These are phyloP conservation scores for Scortechinia acanthostroma DNA, from an alignment of 2,329 filamentous ascomycete genomes.

Conservation along the genomic window DNA sequence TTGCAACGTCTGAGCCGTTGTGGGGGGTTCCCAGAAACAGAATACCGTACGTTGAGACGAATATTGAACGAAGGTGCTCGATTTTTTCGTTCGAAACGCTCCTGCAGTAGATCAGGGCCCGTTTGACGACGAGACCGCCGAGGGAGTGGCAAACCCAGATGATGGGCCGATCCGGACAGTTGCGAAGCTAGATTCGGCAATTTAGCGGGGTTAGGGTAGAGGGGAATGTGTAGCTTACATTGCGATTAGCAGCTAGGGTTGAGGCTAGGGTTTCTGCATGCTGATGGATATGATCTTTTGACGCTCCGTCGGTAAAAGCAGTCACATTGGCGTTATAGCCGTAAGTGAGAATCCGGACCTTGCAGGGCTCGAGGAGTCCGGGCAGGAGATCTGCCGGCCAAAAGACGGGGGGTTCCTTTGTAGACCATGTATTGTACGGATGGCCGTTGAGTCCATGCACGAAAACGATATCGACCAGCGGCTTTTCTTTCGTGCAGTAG, in stretches of 20 bases:
- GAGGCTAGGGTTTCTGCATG: conserved; percentile 66
- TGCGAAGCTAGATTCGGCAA: conserved; percentile 29
- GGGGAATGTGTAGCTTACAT: conserved; percentile 17
- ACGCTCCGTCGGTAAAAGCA: conserved; percentile 39
- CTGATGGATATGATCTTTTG: conserved; percentile 62
- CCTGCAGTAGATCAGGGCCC: conserved; percentile 60
- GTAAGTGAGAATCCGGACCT: conserved; percentile 63
- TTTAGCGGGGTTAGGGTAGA: background rate
- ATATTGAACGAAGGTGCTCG: conserved; percentile 62
- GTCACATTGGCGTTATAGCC: conserved; percentile 66
- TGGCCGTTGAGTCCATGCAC: conserved; percentile 19
- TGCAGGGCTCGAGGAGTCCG: conserved; percentile 40
- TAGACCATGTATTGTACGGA: conserved; percentile 37
- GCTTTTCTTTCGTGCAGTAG: background rate
- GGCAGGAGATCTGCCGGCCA: conserved; percentile 68
- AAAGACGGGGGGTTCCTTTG: conserved; percentile 46
- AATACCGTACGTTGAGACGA: conserved; percentile 69
- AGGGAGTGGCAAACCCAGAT: conserved; percentile 72
- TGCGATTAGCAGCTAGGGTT: conserved; percentile 55
- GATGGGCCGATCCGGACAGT: conserved; percentile 53
- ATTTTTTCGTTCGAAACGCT: conserved; percentile 50
- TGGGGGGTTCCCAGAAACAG: conserved; percentile 75
- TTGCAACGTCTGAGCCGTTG: conserved; percentile 59
- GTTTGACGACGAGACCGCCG: conserved; percentile 67
- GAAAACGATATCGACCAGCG: background rate